phyloP scores from a whole-genome alignment of 305 asterid genomes.

The Rubia tinctorum region DNA sequence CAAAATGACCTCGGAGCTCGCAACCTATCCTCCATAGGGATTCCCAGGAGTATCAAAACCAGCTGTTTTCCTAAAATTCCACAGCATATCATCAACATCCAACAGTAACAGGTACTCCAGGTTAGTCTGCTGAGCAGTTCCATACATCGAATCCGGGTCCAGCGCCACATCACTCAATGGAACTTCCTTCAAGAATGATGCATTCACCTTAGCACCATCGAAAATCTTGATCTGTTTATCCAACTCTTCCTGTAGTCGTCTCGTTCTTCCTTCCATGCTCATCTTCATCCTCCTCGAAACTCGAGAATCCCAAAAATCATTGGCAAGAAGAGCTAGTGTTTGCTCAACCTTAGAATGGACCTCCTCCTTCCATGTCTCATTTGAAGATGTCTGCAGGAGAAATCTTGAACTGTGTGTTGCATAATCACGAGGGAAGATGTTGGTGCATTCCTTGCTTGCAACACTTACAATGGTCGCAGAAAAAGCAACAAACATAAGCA shows the following conservation, averaged over 20 bases:
- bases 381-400: constrained; percentile 48
- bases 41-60: constrained; percentile 50
- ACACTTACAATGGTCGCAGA: constrained; percentile 20
- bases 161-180: constrained; percentile 60
- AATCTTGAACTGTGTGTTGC: constrained; percentile 62
- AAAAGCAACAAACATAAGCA: constrained; percentile 18
- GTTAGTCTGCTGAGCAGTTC: constrained; percentile 74
- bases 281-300: constrained; percentile 63
- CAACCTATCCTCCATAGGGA: constrained; percentile 79
- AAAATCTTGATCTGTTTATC: constrained; percentile 47
- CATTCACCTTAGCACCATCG: constrained; percentile 15
- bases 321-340: constrained; percentile 3
- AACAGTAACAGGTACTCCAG: constrained; percentile 69
- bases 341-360: constrained; percentile 36
- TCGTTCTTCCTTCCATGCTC: constrained; percentile 39
- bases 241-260: constrained; percentile 39
- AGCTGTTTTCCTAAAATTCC: constrained; percentile 79
- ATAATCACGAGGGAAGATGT: constrained; percentile 27
- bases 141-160: constrained; percentile 56
- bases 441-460: constrained; percentile 58
- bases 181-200: constrained; percentile 44
- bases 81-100: constrained; percentile 67
- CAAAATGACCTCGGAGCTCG: constrained; percentile 93
- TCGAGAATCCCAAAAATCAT: constrained; percentile 36
- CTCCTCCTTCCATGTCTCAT: constrained; percentile 62